Base-by-base conservation (phyloP, 441 rosid species). In the Geranium incanum region DNA sequence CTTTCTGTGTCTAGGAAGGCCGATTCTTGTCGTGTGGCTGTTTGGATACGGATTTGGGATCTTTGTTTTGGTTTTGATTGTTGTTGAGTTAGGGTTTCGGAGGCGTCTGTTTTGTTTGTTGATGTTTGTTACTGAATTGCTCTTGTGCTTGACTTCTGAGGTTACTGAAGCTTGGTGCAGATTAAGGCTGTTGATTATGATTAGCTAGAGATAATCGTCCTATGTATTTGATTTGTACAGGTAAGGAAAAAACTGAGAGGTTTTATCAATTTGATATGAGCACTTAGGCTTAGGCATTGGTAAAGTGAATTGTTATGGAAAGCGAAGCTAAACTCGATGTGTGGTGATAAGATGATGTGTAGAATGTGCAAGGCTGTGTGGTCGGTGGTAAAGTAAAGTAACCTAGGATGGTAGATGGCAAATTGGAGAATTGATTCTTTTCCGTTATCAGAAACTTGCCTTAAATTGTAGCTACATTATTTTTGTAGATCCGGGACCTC, bases 11-110 rank as follows among this genome's bases (percentile, higher is more conserved):
- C 15, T 4, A 0, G 57, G 12, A 57, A 1, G 23, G 5, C 23
- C 23, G 63, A 57, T 16, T 57, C 23, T 5, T 15, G 21, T 57
- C 23, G 5, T 15, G 21, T 15, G 23, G 21, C 64, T 57, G 64
- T 57, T 57, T 57, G 28, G 11, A 57, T 57, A n/a, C 23, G 63
- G 64, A 57, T 57, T 16, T 57, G 33, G 64, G 18, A 18, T 28
- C 28, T 57, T 9, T 57, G 64, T 57, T 57, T 57, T 18, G 64
- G 18, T 41, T 57, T 18, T 18, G 28, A 3, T 18, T 0, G 18
- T 57, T 18, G 64, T 57, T 57, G 64, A 15, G 64, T 57, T 57
- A 57, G 64, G 64, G 64, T 57, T 57, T 18, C 28, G 28, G 64
- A 57, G 64, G 5, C 64, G 23, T 57, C 0, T 15, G 63, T 57